A percentile compares a stretch with the other conserved stretches of the same genome.
Evolutionary conservation across 139 green algal species (phyloP).

Genomic region (Microglena sp.): DNA sequence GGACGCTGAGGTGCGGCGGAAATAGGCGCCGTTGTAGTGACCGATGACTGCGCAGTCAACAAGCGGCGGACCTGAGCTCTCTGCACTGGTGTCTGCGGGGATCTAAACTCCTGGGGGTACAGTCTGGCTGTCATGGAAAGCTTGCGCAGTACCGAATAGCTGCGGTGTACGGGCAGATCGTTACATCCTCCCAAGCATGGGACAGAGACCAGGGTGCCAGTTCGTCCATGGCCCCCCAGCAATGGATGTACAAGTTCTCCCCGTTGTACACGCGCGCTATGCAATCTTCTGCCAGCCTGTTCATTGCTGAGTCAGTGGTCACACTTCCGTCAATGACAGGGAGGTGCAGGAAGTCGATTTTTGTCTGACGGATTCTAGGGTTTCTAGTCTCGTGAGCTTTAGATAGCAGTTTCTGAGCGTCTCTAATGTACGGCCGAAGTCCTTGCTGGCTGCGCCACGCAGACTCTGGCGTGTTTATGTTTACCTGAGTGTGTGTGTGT

Average conservation of each 20-base stretch:
- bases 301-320: slow-evolving; percentile 45
- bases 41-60: too few relatives aligned
- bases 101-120: too few relatives aligned
- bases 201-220: background rate
- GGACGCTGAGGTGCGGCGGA: too few relatives aligned
- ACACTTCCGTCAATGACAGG: slow-evolving; percentile 65
- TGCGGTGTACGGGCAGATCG: background rate
- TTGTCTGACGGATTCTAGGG: slow-evolving; percentile 41
- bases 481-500: slow-evolving; percentile 47
- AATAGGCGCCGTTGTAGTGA: too few relatives aligned
- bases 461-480: slow-evolving; percentile 54
- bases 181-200: background rate
- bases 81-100: too few relatives aligned
- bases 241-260: background rate
- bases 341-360: slow-evolving; percentile 72
- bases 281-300: slow-evolving; percentile 60
- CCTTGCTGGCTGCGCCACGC: slow-evolving; percentile 51
- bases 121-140: too few relatives aligned
- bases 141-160: background rate
- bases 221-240: background rate
- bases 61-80: too few relatives aligned
- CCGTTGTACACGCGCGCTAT: slow-evolving; percentile 37
- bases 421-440: slow-evolving; percentile 71
- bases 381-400: slow-evolving; percentile 38
- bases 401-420: slow-evolving; percentile 63